phyloP scores from a whole-genome alignment of 2,329 filamentous ascomycete species.

The Penicillium sp. region DNA sequence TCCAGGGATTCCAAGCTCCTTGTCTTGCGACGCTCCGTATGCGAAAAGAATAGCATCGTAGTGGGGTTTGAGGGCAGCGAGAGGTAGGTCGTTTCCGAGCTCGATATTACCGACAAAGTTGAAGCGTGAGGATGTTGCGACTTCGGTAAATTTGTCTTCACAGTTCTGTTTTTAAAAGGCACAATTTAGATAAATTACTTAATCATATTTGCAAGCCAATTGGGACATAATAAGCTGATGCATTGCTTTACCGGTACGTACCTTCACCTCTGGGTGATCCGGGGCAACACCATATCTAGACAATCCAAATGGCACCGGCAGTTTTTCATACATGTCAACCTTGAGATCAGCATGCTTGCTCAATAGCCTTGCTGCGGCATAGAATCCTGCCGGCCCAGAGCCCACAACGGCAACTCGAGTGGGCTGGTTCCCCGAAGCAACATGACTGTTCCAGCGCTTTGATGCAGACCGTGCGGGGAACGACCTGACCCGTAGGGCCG shows the following conservation, averaged over 20 bases:
- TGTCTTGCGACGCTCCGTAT: conserved; percentile 87
- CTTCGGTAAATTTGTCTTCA: conserved; percentile 87
- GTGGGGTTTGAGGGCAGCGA: conserved; percentile 70
- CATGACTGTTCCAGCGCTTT: conserved; percentile 33
- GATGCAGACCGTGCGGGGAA: conserved; percentile 8
- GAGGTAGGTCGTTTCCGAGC: conserved; percentile 69
- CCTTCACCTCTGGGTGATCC: conserved; percentile 97
- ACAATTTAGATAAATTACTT: not conserved
- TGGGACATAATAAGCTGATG: not conserved
- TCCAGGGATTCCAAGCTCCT: conserved; percentile 74
- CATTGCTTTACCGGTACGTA: conserved; percentile 39
- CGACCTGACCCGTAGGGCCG: conserved; percentile 6
- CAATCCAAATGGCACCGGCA: conserved; percentile 90
- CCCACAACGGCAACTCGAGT: conserved; percentile 86
- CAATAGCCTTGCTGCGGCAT: conserved; percentile 84
- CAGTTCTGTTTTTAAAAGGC: conserved; percentile 67
- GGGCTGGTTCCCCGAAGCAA: conserved; percentile 46
- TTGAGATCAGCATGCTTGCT: conserved; percentile 68
- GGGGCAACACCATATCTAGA: conserved; percentile 96
- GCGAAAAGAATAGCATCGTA: conserved; percentile 93
- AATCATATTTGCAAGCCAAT: not conserved
- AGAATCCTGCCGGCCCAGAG: conserved; percentile 94
- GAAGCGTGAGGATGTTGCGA: conserved; percentile 79
- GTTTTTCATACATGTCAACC: conserved; percentile 94
- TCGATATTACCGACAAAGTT: conserved; percentile 89